A percentile compares a stretch with the other conserved stretches of the same genome.
phyloP scores from a whole-genome alignment of 148 eudicot genomes.

The Heliosperma pusillum region DNA sequence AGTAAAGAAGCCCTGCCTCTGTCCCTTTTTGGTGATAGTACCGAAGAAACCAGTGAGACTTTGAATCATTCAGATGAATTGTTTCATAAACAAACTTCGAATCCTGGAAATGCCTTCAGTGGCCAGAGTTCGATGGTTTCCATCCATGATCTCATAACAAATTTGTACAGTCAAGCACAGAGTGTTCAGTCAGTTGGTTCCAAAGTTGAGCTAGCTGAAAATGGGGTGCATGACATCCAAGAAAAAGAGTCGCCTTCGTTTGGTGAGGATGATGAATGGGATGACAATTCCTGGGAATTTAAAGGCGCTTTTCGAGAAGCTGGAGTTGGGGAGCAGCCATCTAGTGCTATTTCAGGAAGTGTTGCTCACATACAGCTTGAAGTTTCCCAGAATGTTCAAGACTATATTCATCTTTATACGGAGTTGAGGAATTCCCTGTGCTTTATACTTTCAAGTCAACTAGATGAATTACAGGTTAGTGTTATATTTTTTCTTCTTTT shows the following conservation, averaged over 20 bases:
- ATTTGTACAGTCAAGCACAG: conserved; percentile 60
- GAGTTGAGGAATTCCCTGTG: conserved; percentile 44
- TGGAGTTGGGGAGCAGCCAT: conserved; percentile 22
- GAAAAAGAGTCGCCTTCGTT: conserved; percentile 27
- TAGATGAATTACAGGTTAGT: conserved; percentile 59
- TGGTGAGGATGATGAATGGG: conserved; percentile 39
- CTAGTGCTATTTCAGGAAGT: conserved; percentile 21
- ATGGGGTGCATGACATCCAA: conserved; percentile 30
- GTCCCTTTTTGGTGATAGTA: conserved; percentile 60
- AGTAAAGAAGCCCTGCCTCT: conserved; percentile 52
- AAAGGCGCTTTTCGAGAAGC: conserved; percentile 40
- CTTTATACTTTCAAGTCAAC: conserved; percentile 44
- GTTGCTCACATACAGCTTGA: conserved; percentile 23
- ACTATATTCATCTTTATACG: conserved; percentile 42
- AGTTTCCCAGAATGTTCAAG: conserved; percentile 34
- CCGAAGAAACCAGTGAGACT: conserved; percentile 40
- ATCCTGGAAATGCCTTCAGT: conserved; percentile 32
- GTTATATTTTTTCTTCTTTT: background rate
- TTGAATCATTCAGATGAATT: conserved; percentile 33
- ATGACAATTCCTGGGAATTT: conserved; percentile 64
- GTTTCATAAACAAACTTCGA: conserved; percentile 27
- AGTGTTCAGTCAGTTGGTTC: conserved; percentile 30
- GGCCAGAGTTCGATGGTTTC: conserved; percentile 36
- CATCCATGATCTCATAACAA: conserved; percentile 63
- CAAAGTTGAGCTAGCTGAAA: conserved; percentile 26